Base-by-base conservation (phyloP, 1,284 basidiomycete genomes). In the Ceratobasidium papillatum region DNA sequence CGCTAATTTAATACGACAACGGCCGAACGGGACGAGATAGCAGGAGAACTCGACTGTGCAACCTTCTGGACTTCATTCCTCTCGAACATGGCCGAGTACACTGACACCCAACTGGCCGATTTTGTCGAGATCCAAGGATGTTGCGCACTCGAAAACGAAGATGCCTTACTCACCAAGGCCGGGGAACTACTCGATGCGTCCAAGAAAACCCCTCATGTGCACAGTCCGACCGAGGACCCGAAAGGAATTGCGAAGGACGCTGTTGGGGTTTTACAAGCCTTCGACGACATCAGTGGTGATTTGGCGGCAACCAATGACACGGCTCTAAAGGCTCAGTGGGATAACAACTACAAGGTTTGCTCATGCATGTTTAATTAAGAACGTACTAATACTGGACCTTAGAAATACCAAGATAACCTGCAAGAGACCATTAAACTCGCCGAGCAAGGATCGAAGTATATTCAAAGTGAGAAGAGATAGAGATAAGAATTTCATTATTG, bases 101-200 rank as follows among this genome's bases (percentile, higher is more conserved):
- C 36, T 36, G 36, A 34, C 14, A 58, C 19, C 32, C 30, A 58
- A 25, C n/a, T 61, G 0, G 17, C 58, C 14, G 58, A 38, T 19
- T 61, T 41, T 38, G 58, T 61, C 58, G 36, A 61, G 17, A 61
- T 61, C 34, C 58, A 61, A 14, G 14, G 25, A 38, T 43, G 58
- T 36, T 61, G 58, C 36, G 36, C 36, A 7, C 27, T 43, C 8
- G 58, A 43, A 4, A 22, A 41, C 11, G 58, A 61, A 43, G 36
- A 61, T n/a, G 14, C 22, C 9, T 5, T 61, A n/a, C 58, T 61
- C n/a, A 3, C 34, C 7, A 61, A 61, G n/a, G 58, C 58, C n/a
- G 3, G 36, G 22, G 58, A 61, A n/a, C 8, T 61, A 1, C 58
- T 61, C 36, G 36, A 25, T 17, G 34, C 58, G 8, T 41, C 36